These are phyloP conservation scores for Ligustrum vulgare DNA, from an alignment of 257 asterid genomes.

Conservation along the genomic window DNA sequence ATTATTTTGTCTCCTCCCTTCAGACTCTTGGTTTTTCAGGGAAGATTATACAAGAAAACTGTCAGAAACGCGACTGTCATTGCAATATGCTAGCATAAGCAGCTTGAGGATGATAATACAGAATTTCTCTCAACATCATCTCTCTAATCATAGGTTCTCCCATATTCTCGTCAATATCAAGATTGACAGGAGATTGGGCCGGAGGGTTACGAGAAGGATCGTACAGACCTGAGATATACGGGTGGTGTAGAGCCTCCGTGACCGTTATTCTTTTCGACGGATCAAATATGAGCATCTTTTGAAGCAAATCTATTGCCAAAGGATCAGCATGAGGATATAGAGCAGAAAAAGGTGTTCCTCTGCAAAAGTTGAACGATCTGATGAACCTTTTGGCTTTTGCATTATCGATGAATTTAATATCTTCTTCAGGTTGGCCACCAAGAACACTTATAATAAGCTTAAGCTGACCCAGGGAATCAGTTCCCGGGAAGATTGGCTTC, in stretches of 20 bases:
- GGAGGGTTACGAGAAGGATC: not conserved
- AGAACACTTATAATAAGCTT: conserved; percentile 5
- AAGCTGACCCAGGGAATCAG: not conserved
- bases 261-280: conserved; percentile 4
- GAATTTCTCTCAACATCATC: conserved; percentile 11
- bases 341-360: not conserved
- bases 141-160: conserved; percentile 3
- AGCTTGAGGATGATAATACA: conserved; percentile 1
- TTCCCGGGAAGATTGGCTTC: conserved; percentile 2
- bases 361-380: not conserved
- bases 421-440: conserved; percentile 7
- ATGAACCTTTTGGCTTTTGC: not conserved
- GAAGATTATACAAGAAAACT: not conserved
- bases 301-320: conserved; percentile 3
- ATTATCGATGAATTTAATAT: not conserved
- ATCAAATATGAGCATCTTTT: conserved; percentile 8
- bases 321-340: conserved; percentile 6
- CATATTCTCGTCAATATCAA: conserved; percentile 10
- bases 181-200: not conserved
- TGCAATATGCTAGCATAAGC: not conserved
- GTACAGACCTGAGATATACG: not conserved
- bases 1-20: not conserved
- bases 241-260: conserved; percentile 3
- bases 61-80: not conserved
- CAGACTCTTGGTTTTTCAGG: not conserved